These are phyloP conservation scores for Clavulina sp. DNA, from an alignment of 768 basidiomycete species.

Conservation along the genomic window DNA sequence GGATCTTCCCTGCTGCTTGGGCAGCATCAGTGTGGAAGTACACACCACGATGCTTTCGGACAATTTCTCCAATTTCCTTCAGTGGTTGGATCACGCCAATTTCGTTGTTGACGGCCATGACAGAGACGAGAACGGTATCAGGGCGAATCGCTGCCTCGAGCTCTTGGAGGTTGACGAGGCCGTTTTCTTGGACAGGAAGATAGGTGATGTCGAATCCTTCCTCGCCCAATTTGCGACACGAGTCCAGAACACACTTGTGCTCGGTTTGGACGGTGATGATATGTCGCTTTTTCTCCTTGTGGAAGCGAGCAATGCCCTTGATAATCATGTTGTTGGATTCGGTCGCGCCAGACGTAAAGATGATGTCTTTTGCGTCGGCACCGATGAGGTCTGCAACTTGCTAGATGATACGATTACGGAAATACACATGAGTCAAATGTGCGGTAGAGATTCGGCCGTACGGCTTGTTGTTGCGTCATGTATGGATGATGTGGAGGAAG, in stretches of 20 bases:
- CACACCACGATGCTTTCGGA: slow-evolving; percentile 74
- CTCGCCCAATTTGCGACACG: slow-evolving; percentile 84
- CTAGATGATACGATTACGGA: slow-evolving; percentile 22
- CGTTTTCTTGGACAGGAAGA: slow-evolving; percentile 80
- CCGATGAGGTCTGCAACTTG: slow-evolving; percentile 85
- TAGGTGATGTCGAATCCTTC: slow-evolving; percentile 98
- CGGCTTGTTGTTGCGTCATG: neutral
- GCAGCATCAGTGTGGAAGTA: slow-evolving; percentile 97
- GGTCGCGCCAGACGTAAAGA: slow-evolving; percentile 96
- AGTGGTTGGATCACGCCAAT: slow-evolving; percentile 97
- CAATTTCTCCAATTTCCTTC: slow-evolving; percentile 77
- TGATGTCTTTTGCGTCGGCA: slow-evolving; percentile 85
- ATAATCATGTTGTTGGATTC: slow-evolving; percentile 96
- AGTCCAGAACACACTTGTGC: slow-evolving; percentile 98
- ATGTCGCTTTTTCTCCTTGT: slow-evolving; percentile 84
- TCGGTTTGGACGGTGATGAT: slow-evolving; percentile 94
- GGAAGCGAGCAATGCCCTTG: slow-evolving; percentile 91
- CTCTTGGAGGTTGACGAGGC: slow-evolving; percentile 57
- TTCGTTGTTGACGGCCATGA: slow-evolving; percentile 99
- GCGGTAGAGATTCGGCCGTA: neutral
- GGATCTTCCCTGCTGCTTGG: slow-evolving; percentile 84
- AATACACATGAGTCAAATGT: neutral
- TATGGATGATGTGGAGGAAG: neutral
- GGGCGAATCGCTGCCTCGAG: slow-evolving; percentile 82
- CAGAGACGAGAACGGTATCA: slow-evolving; percentile 83